Evolutionary conservation across 495 filamentous ascomycete genomes (phyloP), one percentile per base, ranked within the genome.

Genomic region (Lineolata rhizophorae): DNA sequence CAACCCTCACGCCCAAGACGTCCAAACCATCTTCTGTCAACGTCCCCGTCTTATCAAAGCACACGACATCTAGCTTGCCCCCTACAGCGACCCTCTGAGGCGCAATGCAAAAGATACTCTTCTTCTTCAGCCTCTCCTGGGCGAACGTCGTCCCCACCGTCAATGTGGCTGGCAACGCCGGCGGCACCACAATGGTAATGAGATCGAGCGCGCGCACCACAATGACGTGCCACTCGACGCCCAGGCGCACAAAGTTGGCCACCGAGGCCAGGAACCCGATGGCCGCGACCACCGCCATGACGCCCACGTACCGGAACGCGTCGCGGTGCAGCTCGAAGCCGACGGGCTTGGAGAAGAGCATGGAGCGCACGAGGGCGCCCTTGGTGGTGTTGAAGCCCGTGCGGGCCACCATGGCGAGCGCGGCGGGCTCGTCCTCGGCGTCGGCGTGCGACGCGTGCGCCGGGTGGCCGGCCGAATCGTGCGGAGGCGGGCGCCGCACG

Each of bases 351-450:
- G 90, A 90, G 48, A 99, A 95, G 18, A 99, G 70, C 84, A 99
- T 99, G 1, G 90, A 94, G 15, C 90, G 77, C 38, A 99, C 83
- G 8, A 99, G 56, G 20, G 87, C 77, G 19, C 90, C 90, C 48
- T 95, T 99, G 3, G 90, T 95, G 2, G 90, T 95, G 50, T 84
- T 83, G 47, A 99, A 99, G 6, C 90, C 90, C 1, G 83, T 95
- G 39, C 87, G 68, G 10, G 87, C 72, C 16, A 87, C 82, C 51
- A 95, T 71, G 11, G 85, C 90, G 24, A 99, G 58, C 2, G 81
- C 90, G 34, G 85, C 80, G 32, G 79, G 85, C 50, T 94, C 84
- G 35, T 83, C 77, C 30, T 74, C 70, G 30, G 64, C 67, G 36
- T 87, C 76, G 28, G 5, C 28, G 10, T 9, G 9, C 8, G 8